phyloP scores from a whole-genome alignment of 352 stramenopile species.

The Pythium rishiriense region DNA sequence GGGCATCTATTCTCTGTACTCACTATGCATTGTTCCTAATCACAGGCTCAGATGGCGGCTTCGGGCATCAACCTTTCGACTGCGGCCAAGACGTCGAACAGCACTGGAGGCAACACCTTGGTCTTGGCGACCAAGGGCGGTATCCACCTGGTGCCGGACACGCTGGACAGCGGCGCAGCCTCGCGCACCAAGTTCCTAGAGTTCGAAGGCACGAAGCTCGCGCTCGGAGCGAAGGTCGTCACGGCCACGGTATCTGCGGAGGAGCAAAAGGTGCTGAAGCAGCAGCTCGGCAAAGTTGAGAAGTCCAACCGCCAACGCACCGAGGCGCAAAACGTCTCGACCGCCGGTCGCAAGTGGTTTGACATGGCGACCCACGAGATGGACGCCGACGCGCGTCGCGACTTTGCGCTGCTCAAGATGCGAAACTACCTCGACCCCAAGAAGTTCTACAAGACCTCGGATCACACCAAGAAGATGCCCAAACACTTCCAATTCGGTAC shows the following conservation, averaged over 20 bases:
- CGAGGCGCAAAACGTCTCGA: slow-evolving; percentile 52
- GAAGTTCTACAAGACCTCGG: slow-evolving; percentile 96
- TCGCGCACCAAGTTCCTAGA: slow-evolving; percentile 47
- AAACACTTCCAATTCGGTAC: slow-evolving; percentile 92
- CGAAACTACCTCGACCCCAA: slow-evolving; percentile 96
- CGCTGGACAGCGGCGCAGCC: slow-evolving; percentile 67
- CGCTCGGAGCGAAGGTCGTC: slow-evolving; percentile 41
- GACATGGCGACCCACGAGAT: slow-evolving; percentile 90
- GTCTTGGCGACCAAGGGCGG: neutral
- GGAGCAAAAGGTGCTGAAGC: slow-evolving; percentile 46
- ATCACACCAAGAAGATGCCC: slow-evolving; percentile 78
- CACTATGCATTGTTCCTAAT: too few species aligned
- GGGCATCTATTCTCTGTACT: too few species aligned
- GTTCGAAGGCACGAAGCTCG: slow-evolving; percentile 42
- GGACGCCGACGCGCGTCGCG: slow-evolving; percentile 83
- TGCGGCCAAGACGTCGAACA: neutral
- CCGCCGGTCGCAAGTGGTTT: slow-evolving; percentile 88
- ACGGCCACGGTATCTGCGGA: slow-evolving; percentile 44
- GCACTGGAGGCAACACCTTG: neutral
- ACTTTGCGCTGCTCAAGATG: slow-evolving; percentile 93
- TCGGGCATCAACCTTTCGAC: slow-evolving; percentile 25
- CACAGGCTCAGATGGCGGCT: slow-evolving; percentile 31
- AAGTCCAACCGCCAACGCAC: slow-evolving; percentile 52
- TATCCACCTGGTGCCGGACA: slow-evolving; percentile 24
- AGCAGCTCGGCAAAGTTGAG: slow-evolving; percentile 38